Percentiles rank a stretch among this genome's conserved stretches.
These are phyloP conservation scores for Pisolithus marmoratus DNA, from an alignment of 768 basidiomycete genomes.

Conservation along the genomic window DNA sequence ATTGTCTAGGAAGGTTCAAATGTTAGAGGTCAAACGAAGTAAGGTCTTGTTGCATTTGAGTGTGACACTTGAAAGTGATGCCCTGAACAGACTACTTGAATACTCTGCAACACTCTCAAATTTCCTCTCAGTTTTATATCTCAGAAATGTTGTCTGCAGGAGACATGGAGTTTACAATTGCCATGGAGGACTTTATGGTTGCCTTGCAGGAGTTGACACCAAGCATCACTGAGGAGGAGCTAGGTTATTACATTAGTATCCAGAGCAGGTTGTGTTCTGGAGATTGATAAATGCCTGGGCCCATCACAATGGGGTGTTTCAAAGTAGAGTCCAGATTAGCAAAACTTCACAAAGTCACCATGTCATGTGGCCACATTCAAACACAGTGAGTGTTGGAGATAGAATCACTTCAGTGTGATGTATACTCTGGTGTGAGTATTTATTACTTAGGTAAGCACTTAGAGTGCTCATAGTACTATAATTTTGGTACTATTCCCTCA, in stretches of 20 bases:
- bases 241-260: slow-evolving; percentile 75
- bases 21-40: slow-evolving; percentile 75
- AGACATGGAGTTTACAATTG: slow-evolving; percentile 75
- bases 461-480: no score
- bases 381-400: no score
- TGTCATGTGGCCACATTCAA: no score
- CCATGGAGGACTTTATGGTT: slow-evolving; percentile 63
- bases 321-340: no score
- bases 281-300: background rate
- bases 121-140: slow-evolving; percentile 89
- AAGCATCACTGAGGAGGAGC: slow-evolving; percentile 79
- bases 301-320: no score
- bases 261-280: slow-evolving; percentile 16
- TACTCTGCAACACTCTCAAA: slow-evolving; percentile 42
- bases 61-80: background rate
- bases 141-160: slow-evolving; percentile 67
- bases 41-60: slow-evolving; percentile 14
- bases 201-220: slow-evolving; percentile 72
- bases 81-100: slow-evolving; percentile 41
- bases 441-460: no score
- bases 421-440: no score
- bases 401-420: no score
- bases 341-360: no score
- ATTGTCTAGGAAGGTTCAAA: slow-evolving; percentile 82
- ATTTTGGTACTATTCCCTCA: no score